A percentile compares a stretch with the other conserved stretches of the same genome.
Conservation (phyloP, 331 rosid genomes). For the Rosa hybrid region DNA sequence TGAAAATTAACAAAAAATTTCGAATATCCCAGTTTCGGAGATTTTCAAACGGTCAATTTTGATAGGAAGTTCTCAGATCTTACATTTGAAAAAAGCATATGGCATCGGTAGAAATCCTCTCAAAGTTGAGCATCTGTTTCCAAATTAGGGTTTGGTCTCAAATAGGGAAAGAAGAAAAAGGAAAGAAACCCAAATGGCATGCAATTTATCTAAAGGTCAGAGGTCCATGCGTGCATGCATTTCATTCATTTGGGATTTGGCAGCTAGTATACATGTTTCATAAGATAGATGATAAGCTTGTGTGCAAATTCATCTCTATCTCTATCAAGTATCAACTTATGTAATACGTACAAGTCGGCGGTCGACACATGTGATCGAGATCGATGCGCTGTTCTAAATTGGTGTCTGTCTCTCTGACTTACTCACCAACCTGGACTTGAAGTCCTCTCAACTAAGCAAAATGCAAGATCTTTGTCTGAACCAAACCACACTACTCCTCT, state of each 20-base stretch:
- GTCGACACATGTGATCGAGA: not conserved
- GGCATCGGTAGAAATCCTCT: not conserved
- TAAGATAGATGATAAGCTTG: not conserved
- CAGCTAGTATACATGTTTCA: not conserved
- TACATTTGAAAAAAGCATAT: no score
- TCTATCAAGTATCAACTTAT: not conserved
- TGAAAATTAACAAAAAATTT: no score
- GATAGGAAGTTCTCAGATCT: no score
- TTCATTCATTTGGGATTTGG: not conserved
- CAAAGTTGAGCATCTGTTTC: not conserved
- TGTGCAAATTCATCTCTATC: not conserved
- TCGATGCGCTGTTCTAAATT: not conserved
- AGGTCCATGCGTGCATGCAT: constrained; percentile 5
- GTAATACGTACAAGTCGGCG: not conserved
- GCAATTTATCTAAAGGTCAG: not conserved
- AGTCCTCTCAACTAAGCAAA: not conserved
- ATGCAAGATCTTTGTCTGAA: constrained; percentile 2
- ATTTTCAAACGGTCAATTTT: no score
- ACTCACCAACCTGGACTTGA: not conserved
- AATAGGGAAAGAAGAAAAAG: not conserved
- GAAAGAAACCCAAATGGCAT: not conserved
- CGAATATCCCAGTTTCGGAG: no score
- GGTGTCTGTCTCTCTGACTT: not conserved
- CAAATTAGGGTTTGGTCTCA: not conserved
- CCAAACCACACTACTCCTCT: not conserved